Evolutionary conservation across 352 stramenopile species (phyloP).

Genomic region (Phytophthora sp.): DNA sequence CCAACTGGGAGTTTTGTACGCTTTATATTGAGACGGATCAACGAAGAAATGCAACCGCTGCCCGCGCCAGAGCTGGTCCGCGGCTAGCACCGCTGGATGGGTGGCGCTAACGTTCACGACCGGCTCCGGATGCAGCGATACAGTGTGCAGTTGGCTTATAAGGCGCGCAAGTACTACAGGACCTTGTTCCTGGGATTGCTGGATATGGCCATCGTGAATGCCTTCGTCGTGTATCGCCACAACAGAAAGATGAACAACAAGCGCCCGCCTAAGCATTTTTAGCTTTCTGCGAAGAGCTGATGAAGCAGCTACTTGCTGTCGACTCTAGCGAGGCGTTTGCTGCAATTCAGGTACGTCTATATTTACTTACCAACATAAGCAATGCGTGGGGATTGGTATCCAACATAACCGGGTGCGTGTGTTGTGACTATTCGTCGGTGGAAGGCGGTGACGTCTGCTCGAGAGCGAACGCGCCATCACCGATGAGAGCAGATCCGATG

Average conservation of each 20-base stretch:
- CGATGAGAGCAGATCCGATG: too few relatives aligned
- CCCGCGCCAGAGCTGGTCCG: constrained; percentile 6
- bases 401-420: too few relatives aligned
- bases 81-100: constrained; percentile 13
- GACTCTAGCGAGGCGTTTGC: constrained; percentile 1
- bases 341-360: constrained; percentile 2
- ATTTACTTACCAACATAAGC: constrained; percentile 4
- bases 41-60: neutral
- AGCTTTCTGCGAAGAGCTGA: constrained; percentile 10
- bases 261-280: constrained; percentile 3
- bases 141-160: constrained; percentile 11
- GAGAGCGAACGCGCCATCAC: too few relatives aligned
- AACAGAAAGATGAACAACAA: constrained; percentile 6
- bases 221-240: constrained; percentile 14
- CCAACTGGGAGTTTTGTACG: neutral
- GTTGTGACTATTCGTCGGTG: too few relatives aligned
- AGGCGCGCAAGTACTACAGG: constrained; percentile 12
- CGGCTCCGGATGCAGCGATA: constrained; percentile 7
- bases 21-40: neutral
- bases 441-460: too few relatives aligned
- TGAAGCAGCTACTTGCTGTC: constrained; percentile 14
- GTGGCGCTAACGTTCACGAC: too few relatives aligned
- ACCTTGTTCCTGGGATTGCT: constrained; percentile 11
- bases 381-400: too few relatives aligned
- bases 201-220: constrained; percentile 12